phyloP scores from a whole-genome alignment of 805 yeast genomes.

The Candida wancherniae region DNA sequence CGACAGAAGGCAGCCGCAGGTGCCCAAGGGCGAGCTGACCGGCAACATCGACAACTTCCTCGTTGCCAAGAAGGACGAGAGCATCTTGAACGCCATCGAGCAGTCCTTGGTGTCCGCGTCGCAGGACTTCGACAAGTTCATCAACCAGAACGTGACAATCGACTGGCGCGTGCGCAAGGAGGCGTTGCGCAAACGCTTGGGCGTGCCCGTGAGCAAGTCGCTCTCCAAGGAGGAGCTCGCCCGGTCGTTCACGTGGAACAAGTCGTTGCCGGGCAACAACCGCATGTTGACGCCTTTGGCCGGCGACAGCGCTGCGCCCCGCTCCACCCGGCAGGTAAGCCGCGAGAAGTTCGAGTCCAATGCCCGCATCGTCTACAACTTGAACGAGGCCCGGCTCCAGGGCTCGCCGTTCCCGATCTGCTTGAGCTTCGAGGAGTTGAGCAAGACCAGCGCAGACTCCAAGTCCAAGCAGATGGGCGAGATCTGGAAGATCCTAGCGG shows the following conservation, averaged over 20 bases:
- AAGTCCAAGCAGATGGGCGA: slow-evolving; percentile 70
- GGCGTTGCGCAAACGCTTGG: slow-evolving; percentile 68
- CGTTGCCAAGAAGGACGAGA: slow-evolving; percentile 72
- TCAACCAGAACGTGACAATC: slow-evolving; percentile 64
- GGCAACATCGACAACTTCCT: slow-evolving; percentile 53
- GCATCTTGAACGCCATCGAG: slow-evolving; percentile 76
- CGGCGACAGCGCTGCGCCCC: slow-evolving; percentile 6
- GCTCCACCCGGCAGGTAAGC: slow-evolving; percentile 28
- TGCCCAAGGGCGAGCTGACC: neutral
- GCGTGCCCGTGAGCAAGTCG: slow-evolving; percentile 25
- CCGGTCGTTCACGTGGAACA: slow-evolving; percentile 33
- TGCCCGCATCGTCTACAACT: slow-evolving; percentile 64
- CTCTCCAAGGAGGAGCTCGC: slow-evolving; percentile 16
- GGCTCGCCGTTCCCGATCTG: slow-evolving; percentile 52
- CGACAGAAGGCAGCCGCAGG: no score
- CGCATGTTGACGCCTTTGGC: slow-evolving; percentile 31
- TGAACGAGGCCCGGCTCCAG: slow-evolving; percentile 64
- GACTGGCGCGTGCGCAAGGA: slow-evolving; percentile 83
- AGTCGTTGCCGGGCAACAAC: slow-evolving; percentile 27
- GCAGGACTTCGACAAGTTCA: slow-evolving; percentile 74
- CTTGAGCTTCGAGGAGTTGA: slow-evolving; percentile 54
- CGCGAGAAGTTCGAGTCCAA: slow-evolving; percentile 65
- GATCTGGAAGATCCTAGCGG: slow-evolving; percentile 63
- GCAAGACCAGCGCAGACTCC: slow-evolving; percentile 53
- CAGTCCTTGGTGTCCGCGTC: slow-evolving; percentile 70